A percentile compares a stretch with the other conserved stretches of the same genome.
Conservation (phyloP, 2,329 filamentous ascomycete species). For the Exophiala bonariae region DNA sequence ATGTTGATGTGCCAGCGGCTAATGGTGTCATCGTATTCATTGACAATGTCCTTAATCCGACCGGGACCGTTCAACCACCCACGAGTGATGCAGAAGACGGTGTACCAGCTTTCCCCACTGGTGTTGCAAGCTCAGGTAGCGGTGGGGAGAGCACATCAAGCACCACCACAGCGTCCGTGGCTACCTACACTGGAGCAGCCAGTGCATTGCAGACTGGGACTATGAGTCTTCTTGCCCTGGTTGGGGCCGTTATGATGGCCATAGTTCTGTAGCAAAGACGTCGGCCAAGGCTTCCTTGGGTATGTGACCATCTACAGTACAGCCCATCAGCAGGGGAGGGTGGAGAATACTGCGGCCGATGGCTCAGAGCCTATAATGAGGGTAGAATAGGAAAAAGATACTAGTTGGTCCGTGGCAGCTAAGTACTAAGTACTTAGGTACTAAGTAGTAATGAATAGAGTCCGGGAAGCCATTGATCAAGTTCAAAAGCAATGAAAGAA, state of each 20-base stretch:
- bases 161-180: background rate
- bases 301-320: too few species aligned
- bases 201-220: background rate
- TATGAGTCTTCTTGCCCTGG: background rate
- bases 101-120: constrained; percentile 3
- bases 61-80: constrained; percentile 1
- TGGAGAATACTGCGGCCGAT: too few species aligned
- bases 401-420: too few species aligned
- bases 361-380: too few species aligned
- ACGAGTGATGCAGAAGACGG: constrained; percentile 6
- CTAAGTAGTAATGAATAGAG: too few species aligned
- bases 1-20: constrained; percentile 4
- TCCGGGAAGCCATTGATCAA: too few species aligned
- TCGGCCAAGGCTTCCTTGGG: too few species aligned
- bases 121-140: background rate
- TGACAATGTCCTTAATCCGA: constrained; percentile 14
- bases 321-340: too few species aligned
- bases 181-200: background rate
- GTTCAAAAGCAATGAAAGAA: too few species aligned
- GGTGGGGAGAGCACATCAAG: background rate
- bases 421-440: too few species aligned
- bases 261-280: constrained; percentile 1
- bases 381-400: too few species aligned
- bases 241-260: background rate
- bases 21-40: constrained; percentile 10